phyloP scores from a whole-genome alignment of 768 basidiomycete genomes.

The Dacryopinax primogenitus region DNA sequence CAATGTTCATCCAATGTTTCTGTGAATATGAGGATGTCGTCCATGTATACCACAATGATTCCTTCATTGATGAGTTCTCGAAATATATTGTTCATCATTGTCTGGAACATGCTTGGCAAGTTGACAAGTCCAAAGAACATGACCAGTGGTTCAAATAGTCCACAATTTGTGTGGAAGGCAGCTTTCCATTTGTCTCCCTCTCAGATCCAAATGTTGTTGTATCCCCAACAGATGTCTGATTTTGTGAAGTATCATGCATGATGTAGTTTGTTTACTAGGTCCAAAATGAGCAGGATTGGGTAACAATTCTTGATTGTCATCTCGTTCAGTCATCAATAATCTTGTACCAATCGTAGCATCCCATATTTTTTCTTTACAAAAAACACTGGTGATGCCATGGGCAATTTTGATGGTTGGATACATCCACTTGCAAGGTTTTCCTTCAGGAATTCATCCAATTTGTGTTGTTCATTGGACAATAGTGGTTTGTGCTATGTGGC shows the following conservation, averaged over 20 bases:
- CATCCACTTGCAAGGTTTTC: constrained; percentile 19
- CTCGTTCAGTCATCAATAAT: background rate
- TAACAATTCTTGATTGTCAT: background rate
- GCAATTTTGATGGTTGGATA: constrained; percentile 20
- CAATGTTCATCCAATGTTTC: background rate
- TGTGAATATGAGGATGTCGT: background rate
- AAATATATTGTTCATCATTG: background rate
- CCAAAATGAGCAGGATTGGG: background rate
- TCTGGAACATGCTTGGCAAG: constrained; percentile 12
- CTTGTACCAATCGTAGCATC: background rate
- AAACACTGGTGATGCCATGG: constrained; percentile 14
- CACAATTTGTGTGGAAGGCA: background rate
- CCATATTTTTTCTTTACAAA: background rate
- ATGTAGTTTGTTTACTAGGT: background rate
- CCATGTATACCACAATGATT: background rate
- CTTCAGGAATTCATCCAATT: constrained; percentile 21
- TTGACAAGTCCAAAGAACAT: background rate
- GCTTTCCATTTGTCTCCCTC: constrained; percentile 12
- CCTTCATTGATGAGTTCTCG: background rate
- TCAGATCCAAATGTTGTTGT: constrained; percentile 9
- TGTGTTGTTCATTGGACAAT: constrained; percentile 19
- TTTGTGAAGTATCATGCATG: background rate
- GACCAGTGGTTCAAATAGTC: background rate
- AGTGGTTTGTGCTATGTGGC: constrained; percentile 14
- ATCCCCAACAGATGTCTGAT: constrained; percentile 3